Base-by-base conservation (phyloP, 257 asterid species). In the Verbascum thapsus region DNA sequence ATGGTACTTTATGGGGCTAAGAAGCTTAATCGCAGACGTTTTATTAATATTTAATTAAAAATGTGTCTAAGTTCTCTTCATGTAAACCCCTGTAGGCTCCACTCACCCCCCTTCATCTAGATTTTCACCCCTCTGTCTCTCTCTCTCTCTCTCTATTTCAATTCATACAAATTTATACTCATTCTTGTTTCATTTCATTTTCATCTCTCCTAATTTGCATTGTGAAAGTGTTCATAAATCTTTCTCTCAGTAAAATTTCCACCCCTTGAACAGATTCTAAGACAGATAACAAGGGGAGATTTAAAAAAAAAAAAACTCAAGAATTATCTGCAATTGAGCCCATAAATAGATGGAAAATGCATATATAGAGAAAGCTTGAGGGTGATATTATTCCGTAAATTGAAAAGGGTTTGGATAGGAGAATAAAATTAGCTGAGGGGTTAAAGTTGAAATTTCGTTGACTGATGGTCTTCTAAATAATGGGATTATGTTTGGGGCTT, bases 41-140 rank as follows among this genome's bases (percentile, higher is more conserved):
- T 32, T 62, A n/a, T 41, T 60, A 41, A 17, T 59, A 12, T 10
- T 39, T 42, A 68, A 53, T n/a, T 62, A 74, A 70, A 79, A 76
- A 67, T 61, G 78, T 67, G 88, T 82, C 88, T 32, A 82, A 74
- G 88, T 82, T 76, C 88, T 76, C 85, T 72, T 79, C 81, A 82
- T 74, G 80, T 78, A 70, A 69, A 17, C 7, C 68, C 53, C 2
- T 53, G 50, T 55, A 34, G 69, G 73, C 66, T 58, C 77, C 83
- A 74, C 8, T 60, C 32, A 5, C 2, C 32, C 32, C 32, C 32
- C 32, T n/a, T 22, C 22, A 6, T 64, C 53, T 38, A 16, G 13
- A 16, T 49, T 40, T 38, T 35, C 58, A 41, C 35, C 17, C 43
- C 66, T 45, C 23, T 50, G 37, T 20, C 26, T 15, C 35, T 20